Percentiles rank a stretch among this genome's conserved stretches.
phyloP scores from a whole-genome alignment of 2,329 filamentous ascomycete genomes.

The Zymoseptoria passerinii region DNA sequence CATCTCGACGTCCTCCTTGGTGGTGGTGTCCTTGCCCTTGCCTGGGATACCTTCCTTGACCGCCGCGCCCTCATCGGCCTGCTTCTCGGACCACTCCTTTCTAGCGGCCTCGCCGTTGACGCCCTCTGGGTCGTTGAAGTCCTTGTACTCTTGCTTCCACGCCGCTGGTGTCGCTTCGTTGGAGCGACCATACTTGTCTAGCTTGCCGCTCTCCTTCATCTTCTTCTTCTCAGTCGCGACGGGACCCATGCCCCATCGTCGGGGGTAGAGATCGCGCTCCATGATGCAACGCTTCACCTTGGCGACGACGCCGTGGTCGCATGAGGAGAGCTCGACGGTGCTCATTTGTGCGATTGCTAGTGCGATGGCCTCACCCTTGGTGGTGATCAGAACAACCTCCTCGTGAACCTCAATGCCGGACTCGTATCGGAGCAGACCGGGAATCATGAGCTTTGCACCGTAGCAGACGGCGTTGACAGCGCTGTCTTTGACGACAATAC shows the following conservation, averaged over 20 bases:
- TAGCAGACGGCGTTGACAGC: constrained; percentile 97
- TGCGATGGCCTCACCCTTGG: constrained; percentile 97
- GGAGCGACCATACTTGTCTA: constrained; percentile 90
- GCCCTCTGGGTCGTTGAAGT: constrained; percentile 56
- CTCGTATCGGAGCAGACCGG: constrained; percentile 88
- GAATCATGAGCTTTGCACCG: constrained; percentile 97
- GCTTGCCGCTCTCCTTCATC: constrained; percentile 94
- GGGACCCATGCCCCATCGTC: constrained; percentile 92
- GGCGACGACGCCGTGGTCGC: constrained; percentile 94
- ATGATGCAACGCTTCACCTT: constrained; percentile 99
- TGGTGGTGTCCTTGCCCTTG: constrained; percentile 33
- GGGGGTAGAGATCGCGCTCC: constrained; percentile 96
- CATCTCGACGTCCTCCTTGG: constrained; percentile 34
- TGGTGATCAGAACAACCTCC: constrained; percentile 96
- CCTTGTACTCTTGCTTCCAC: constrained; percentile 89
- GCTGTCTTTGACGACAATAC: constrained; percentile 94
- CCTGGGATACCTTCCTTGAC: constrained; percentile 29
- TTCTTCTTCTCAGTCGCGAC: constrained; percentile 98
- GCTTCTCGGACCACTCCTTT: constrained; percentile 18
- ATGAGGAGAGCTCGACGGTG: constrained; percentile 90
- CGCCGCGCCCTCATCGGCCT: constrained; percentile 28
- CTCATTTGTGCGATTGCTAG: constrained; percentile 97
- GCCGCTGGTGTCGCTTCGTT: constrained; percentile 91
- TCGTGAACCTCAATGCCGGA: constrained; percentile 86
- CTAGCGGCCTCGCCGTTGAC: constrained; percentile 17